Evolutionary conservation across 257 asterid species (phyloP), one percentile per base, ranked within the genome.

Genomic region (Solanum appendiculatum): DNA sequence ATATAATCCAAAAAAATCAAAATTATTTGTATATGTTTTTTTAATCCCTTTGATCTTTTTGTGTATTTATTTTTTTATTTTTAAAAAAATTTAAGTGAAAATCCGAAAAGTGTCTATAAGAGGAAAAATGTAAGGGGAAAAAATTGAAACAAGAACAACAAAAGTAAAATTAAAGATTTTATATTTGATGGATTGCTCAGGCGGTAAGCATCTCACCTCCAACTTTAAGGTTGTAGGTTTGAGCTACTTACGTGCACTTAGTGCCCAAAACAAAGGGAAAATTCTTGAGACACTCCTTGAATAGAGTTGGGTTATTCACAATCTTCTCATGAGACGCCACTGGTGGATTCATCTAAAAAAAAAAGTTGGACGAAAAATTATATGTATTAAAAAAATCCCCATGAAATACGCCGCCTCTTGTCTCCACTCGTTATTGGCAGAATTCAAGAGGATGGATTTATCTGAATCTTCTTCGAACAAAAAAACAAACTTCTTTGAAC

Each of bases 281-380:
- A 89, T 88, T 89, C 86, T 89, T 66, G 40, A 96, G 93, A 23
- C 98, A 92, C 70, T 92, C 91, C 69, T 72, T 81, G 89, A 96
- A 96, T 42, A 94, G 89, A 10, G 90, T 78, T 15, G 68, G 40
- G 86, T 93, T 91, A 84, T 66, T 89, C n/a, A 93, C 88, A 84
- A 96, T 96, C 87, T 92, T 94, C 9, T 94, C 94, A 87, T 95
- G 98, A 77, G 93, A 82, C 7, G 96, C 97, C 64, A 93, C 46
- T 1, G 97, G 90, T 11, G 90, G 68, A 6, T 34, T 34, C 36
- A 34, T 34, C 36, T 34, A 34, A 34, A 34, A 2, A 2, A 2
- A 2, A 2, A n/a, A n/a, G n/a, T 34, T 34, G 2, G 36, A 34
- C 4, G 36, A 34, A 34, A 34, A 34, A 34, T 34, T 34, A 34